phyloP scores from a whole-genome alignment of 805 yeast species.

The Blastobotrys robertii region DNA sequence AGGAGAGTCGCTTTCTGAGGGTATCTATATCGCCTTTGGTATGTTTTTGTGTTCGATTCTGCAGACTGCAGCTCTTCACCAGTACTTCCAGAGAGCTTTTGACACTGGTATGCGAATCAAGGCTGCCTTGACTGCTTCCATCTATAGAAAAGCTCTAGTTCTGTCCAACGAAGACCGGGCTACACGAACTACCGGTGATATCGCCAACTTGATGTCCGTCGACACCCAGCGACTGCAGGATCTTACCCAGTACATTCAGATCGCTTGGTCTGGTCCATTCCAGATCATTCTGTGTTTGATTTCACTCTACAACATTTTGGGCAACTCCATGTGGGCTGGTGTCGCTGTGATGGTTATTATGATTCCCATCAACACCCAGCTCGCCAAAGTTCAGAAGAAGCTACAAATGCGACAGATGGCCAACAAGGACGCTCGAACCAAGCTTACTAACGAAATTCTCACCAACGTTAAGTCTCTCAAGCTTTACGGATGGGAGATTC shows the following conservation, averaged over 20 bases:
- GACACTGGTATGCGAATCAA: slow-evolving; percentile 38
- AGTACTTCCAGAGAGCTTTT: slow-evolving; percentile 64
- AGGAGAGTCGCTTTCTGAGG: slow-evolving; percentile 49
- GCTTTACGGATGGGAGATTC: slow-evolving; percentile 91
- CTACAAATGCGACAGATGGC: slow-evolving; percentile 73
- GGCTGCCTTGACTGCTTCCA: slow-evolving; percentile 50
- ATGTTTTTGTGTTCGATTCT: slow-evolving; percentile 70
- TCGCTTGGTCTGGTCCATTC: slow-evolving; percentile 90
- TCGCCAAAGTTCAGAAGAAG: slow-evolving; percentile 56
- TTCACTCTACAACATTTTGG: slow-evolving; percentile 63
- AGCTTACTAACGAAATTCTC: slow-evolving; percentile 75
- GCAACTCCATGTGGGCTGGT: slow-evolving; percentile 93
- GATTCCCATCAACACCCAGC: slow-evolving; percentile 66
- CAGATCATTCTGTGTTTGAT: slow-evolving; percentile 69
- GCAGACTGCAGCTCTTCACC: slow-evolving; percentile 79
- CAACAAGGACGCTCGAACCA: slow-evolving; percentile 83
- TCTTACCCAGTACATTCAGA: slow-evolving; percentile 63
- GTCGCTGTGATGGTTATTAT: slow-evolving; percentile 64
- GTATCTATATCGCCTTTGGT: slow-evolving; percentile 61
- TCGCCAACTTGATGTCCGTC: slow-evolving; percentile 89
- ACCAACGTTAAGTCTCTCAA: slow-evolving; percentile 86
- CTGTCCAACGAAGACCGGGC: slow-evolving; percentile 59
- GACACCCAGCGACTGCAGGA: slow-evolving; percentile 87
- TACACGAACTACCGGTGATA: slow-evolving; percentile 76
- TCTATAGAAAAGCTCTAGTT: slow-evolving; percentile 60